Base-by-base conservation (phyloP, 2,329 filamentous ascomycete species). In the Ceratocystis lukuohia region DNA sequence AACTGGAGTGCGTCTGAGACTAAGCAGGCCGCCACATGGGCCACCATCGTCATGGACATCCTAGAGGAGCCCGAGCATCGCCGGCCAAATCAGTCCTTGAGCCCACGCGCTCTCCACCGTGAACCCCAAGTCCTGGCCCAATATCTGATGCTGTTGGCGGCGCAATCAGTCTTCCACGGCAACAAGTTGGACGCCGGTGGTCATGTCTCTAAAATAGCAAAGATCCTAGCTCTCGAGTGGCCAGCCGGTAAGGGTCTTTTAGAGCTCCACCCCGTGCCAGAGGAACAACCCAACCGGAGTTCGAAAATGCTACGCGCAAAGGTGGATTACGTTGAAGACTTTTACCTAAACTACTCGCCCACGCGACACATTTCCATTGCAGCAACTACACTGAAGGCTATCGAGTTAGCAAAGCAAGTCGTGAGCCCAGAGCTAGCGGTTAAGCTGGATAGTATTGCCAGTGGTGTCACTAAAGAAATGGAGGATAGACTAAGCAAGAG, bases 11-110 rank as follows among this genome's bases (percentile, higher is more conserved):
- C 72, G 66, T 70, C 68, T 15, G 70, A 75, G 71, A 78, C 78
- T 15, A 71, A 72, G 50, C 73, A 77, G 72, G 78, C 80, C 1
- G 73, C 80, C 64, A 75, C 72, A 67, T 80, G 78, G 77, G 75
- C 76, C 6, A 76, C 80, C 67, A 72, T 77, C 67, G 73, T 84
- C 17, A 68, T 83, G 65, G 80, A 83, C 59, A 71, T 83, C 68
- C 72, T 83, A 56, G 74, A 82, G 70, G 74, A 77, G 30, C 72
- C 76, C 15, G 73, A 72, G 25, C 80, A 82, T 63, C 25, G 28
- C 15, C 46, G 45, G 69, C 66, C 70, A 59, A 69, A 70, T 46
- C 67, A 70, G 67, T 22, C 71, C 33, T 56, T 45, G 20, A 30
- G 8, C 46, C 7, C 72, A 70, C 66, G 74, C 74, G 3, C 64